A percentile compares a stretch with the other conserved stretches of the same genome.
Conservation (phyloP, 257 asterid genomes). For the Handroanthus guayacan region DNA sequence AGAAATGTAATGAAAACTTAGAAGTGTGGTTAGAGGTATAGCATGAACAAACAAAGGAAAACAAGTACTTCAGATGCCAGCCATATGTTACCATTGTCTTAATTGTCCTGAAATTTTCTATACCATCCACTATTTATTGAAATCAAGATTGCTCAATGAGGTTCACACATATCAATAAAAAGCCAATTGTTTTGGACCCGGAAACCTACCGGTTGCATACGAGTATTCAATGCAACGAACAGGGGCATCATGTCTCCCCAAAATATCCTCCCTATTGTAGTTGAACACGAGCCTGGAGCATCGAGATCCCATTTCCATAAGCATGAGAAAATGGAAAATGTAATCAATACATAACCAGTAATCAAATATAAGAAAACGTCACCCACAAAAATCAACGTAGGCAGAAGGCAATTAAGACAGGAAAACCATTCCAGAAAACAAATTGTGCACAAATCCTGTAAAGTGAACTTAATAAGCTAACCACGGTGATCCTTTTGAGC, state of each 20-base stretch:
- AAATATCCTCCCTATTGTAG: conserved; percentile 65
- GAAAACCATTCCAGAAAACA: too few species aligned
- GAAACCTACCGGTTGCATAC: conserved; percentile 71
- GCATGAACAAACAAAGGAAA: neutral
- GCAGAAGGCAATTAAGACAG: too few species aligned
- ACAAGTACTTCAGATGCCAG: too few species aligned
- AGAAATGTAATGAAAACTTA: too few species aligned
- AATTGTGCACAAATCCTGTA: too few species aligned
- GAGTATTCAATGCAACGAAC: conserved; percentile 89
- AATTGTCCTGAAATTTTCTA: neutral
- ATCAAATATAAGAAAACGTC: conserved; percentile 1
- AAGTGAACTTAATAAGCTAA: too few species aligned
- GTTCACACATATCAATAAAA: neutral
- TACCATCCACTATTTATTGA: too few species aligned
- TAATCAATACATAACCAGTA: neutral
- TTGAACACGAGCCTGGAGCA: conserved; percentile 73
- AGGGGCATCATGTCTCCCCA: conserved; percentile 83
- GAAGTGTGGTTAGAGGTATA: too few species aligned
- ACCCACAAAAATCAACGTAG: neutral
- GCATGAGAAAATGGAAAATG: neutral
- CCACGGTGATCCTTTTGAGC: too few species aligned
- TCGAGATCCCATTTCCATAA: conserved; percentile 14
- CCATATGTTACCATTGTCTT: neutral
- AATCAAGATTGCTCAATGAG: neutral
- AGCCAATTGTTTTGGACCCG: neutral